Evolutionary conservation across 1,284 basidiomycete species (phyloP).

Genomic region (Schizophyllum commune): DNA sequence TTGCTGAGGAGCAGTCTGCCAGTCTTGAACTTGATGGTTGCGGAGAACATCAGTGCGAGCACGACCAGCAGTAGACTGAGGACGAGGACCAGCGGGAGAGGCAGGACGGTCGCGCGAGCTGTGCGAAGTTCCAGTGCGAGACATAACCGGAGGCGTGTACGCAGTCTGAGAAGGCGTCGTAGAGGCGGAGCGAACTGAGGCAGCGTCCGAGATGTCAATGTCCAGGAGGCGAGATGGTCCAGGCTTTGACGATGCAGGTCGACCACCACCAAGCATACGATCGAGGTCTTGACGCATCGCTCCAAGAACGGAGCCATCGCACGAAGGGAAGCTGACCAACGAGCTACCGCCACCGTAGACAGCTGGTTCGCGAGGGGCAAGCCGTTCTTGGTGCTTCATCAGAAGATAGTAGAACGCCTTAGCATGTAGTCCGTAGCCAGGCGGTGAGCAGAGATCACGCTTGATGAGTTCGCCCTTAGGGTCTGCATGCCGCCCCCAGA

Average conservation of each 20-base stretch:
- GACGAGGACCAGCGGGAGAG: slow-evolving; percentile 38
- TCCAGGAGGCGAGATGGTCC: too few species aligned
- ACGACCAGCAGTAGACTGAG: slow-evolving; percentile 10
- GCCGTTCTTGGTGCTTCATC: slow-evolving; percentile 72
- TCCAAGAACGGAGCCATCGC: neutral
- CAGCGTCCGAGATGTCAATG: too few species aligned
- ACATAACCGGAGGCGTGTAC: slow-evolving; percentile 25
- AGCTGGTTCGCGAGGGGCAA: slow-evolving; percentile 8
- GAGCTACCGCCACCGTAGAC: neutral
- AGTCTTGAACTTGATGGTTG: neutral
- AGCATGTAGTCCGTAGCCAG: slow-evolving; percentile 67
- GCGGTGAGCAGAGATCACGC: slow-evolving; percentile 55
- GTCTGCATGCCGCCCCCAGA: slow-evolving; percentile 72
- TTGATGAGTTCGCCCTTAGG: slow-evolving; percentile 46
- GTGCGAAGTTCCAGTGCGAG: slow-evolving; percentile 11
- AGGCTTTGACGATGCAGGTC: too few species aligned
- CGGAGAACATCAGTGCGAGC: neutral
- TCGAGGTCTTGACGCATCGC: neutral
- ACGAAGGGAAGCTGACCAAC: too few species aligned
- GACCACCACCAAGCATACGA: too few species aligned
- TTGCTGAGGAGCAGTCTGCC: slow-evolving; percentile 9
- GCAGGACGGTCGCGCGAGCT: slow-evolving; percentile 34
- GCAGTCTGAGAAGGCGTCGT: slow-evolving; percentile 17
- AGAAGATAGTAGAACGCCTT: slow-evolving; percentile 93
- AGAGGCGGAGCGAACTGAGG: slow-evolving; percentile 9